phyloP scores from a whole-genome alignment of 2,329 filamentous ascomycete species.

The Penicillium griseofulvum region DNA sequence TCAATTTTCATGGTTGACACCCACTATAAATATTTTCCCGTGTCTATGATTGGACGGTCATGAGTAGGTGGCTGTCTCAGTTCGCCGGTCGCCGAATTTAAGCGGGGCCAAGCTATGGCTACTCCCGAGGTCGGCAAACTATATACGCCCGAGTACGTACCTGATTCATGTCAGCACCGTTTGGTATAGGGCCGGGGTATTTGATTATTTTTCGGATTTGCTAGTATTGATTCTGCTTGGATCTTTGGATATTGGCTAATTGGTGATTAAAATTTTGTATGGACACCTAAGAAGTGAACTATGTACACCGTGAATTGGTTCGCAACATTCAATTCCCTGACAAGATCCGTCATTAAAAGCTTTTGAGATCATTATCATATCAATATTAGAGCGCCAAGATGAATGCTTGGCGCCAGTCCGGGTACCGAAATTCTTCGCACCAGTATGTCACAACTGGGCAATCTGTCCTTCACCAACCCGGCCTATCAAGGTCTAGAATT shows the following conservation, averaged over 20 bases:
- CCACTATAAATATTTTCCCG: not conserved
- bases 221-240: not conserved
- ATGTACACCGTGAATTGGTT: not conserved
- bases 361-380: not conserved
- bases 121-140: slow-evolving; percentile 1
- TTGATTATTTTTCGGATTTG: not conserved
- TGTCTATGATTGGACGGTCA: slow-evolving; percentile 1
- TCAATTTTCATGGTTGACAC: not conserved
- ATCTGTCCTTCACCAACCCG: not conserved
- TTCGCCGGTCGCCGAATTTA: slow-evolving; percentile 4
- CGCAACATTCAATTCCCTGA: not conserved
- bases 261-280: not conserved
- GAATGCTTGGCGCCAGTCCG: not conserved
- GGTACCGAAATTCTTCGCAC: not conserved
- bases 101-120: not conserved
- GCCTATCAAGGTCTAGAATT: not conserved
- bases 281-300: not conserved
- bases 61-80: not conserved
- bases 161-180: not conserved
- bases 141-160: too few relatives aligned
- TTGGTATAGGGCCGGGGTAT: not conserved
- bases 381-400: not conserved
- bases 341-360: not conserved
- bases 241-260: not conserved
- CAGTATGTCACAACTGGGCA: not conserved